Percentiles rank a stretch among this genome's conserved stretches.
Evolutionary conservation across 192 early-diverging fungal species (phyloP).

Genomic region (Pilaira anomala): DNA sequence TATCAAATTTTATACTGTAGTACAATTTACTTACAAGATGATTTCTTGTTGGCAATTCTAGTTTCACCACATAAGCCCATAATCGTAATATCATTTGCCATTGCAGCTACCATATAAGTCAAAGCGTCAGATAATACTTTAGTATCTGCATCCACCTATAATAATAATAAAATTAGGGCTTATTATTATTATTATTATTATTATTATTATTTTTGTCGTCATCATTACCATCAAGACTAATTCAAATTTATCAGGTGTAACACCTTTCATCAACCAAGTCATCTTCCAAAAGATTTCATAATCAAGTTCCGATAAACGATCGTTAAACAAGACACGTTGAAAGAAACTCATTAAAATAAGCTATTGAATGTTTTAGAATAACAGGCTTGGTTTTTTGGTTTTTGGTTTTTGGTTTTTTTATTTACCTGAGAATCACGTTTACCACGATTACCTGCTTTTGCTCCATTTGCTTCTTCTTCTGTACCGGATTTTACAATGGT

Average conservation of each 20-base stretch:
- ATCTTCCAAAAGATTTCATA: conserved; percentile 91
- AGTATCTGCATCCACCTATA: conserved; percentile 85
- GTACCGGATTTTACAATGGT: conserved; percentile 75
- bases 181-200: too few relatives aligned
- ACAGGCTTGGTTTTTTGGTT: too few relatives aligned
- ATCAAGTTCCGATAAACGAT: conserved; percentile 86
- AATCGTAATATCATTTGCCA: conserved; percentile 86
- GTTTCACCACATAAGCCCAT: conserved; percentile 99
- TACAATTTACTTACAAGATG: conserved; percentile 75
- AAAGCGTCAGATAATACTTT: conserved; percentile 75
- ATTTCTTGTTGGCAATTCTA: conserved; percentile 88
- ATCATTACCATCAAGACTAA: conserved; percentile 62
- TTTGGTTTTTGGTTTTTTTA: not conserved
- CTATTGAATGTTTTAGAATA: conserved; percentile 1
- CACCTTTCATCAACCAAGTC: conserved; percentile 65
- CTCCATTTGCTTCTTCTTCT: conserved; percentile 54
- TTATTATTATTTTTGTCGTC: not conserved
- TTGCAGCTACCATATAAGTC: conserved; percentile 82
- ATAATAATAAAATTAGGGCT: not conserved
- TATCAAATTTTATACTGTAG: not conserved
- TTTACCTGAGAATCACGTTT: conserved; percentile 94
- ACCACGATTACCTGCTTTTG: conserved; percentile 87
- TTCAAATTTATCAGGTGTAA: conserved; percentile 85
- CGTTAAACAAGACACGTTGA: conserved; percentile 75
- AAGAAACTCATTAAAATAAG: conserved; percentile 91